Percentiles rank a stretch among this genome's conserved stretches.
Conservation (phyloP, 2,329 filamentous ascomycete species). For the Talaromyces sp. region DNA sequence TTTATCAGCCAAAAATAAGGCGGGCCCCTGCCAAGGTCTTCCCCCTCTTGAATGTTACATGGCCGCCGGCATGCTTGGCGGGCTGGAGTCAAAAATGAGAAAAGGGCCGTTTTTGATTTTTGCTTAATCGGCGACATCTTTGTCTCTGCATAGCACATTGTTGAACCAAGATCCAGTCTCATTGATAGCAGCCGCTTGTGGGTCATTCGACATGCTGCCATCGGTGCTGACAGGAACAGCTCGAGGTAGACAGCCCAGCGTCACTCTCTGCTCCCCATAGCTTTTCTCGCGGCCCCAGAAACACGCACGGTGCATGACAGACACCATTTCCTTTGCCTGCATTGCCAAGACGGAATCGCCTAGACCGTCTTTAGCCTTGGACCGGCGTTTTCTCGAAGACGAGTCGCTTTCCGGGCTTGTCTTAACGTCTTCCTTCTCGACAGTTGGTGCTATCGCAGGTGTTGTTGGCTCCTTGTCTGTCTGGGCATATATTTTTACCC, state of each 20-base stretch:
- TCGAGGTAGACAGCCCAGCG: background rate
- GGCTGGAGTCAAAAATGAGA: background rate
- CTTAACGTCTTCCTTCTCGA: background rate
- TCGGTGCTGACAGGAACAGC: background rate
- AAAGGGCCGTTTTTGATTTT: background rate
- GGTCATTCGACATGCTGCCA: background rate
- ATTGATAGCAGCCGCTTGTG: conserved; percentile 3
- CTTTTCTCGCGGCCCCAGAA: conserved; percentile 39
- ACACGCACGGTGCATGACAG: conserved; percentile 37
- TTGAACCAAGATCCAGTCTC: conserved; percentile 8
- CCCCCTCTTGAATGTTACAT: background rate
- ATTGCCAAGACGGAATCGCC: conserved; percentile 22
- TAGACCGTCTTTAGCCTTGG: background rate
- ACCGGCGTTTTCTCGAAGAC: background rate
- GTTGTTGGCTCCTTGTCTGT: background rate
- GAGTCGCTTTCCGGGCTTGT: background rate
- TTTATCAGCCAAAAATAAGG: background rate
- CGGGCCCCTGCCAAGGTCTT: background rate
- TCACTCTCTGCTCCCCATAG: conserved; percentile 30
- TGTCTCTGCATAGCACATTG: background rate
- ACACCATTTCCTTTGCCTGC: conserved; percentile 37
- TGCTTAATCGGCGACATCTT: background rate
- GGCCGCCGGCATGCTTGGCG: background rate
- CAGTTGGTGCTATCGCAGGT: background rate
- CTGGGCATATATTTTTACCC: conserved; percentile 22